These are phyloP conservation scores for Apiotrichum sp. DNA, from an alignment of 1,284 basidiomycete genomes.

Conservation along the genomic window DNA sequence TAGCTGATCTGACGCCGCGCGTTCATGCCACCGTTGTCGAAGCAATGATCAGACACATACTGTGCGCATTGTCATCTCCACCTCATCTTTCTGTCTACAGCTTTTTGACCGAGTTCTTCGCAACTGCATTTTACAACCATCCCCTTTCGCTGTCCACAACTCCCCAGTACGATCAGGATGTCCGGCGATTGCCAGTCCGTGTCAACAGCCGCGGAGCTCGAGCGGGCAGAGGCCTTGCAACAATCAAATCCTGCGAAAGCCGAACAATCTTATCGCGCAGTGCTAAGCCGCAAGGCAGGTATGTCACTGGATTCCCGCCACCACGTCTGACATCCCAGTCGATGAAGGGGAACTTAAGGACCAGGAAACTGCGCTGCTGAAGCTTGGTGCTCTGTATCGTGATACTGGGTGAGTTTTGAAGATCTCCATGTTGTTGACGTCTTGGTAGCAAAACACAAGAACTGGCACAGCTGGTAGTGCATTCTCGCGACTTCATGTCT, in stretches of 20 bases:
- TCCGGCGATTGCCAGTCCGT: slow-evolving; percentile 18
- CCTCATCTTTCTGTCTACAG: no score
- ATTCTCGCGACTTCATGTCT: slow-evolving; percentile 84
- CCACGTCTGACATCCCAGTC: slow-evolving; percentile 19
- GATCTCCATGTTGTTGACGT: background rate
- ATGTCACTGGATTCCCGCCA: background rate
- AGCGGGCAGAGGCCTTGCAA: slow-evolving; percentile 25
- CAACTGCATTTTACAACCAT: no score
- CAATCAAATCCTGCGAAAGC: slow-evolving; percentile 34
- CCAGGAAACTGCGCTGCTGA: slow-evolving; percentile 79
- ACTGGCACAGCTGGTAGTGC: slow-evolving; percentile 77
- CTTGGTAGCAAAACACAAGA: slow-evolving; percentile 69
- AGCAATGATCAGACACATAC: no score
- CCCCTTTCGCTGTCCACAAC: background rate
- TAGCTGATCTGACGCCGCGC: no score
- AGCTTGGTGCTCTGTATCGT: slow-evolving; percentile 80
- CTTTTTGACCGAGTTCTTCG: no score
- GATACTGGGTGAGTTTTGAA: slow-evolving; percentile 64
- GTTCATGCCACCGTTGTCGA: no score
- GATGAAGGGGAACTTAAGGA: slow-evolving; percentile 63
- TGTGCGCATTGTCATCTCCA: no score
- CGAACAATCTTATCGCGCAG: slow-evolving; percentile 33
- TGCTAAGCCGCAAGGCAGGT: slow-evolving; percentile 37
- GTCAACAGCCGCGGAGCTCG: slow-evolving; percentile 23
- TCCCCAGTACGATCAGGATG: slow-evolving; percentile 8